Base-by-base conservation (phyloP, 2,329 filamentous ascomycete species). In the Pezicula rhizophila region DNA sequence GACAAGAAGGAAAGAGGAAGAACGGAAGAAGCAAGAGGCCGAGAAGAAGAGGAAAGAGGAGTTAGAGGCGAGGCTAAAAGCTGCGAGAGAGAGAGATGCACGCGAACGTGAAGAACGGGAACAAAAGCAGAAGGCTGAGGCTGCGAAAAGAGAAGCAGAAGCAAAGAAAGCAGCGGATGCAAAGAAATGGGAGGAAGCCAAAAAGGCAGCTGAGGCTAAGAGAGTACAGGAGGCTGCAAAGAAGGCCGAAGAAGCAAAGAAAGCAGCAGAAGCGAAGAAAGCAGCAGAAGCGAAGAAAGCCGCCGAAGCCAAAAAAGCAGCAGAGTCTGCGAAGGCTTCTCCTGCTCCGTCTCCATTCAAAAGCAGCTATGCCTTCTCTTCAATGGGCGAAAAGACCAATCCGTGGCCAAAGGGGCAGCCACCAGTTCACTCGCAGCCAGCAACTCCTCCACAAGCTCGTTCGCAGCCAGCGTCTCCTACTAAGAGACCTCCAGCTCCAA, bases 311-410 rank as follows among this genome's bases (percentile, higher is more conserved):
- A 49, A 45, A 39, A 52, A 52, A 46, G 57, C 60, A 46, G 49
- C 50, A 15, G 47, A 49, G 31, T 39, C 43, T 44, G 28, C 52
- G 52, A 46, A 59, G 46, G 38, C 49, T 44, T 38, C 20, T 31
- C 15, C 23, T n/a, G 11, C 34, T 18, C 50, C 45, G 17, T 55
- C 65, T 49, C 60, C 67, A 56, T 49, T 60, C 43, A 56, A 52
- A 45, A 63, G 52, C 56, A 72, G 74, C n/a, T 84, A 85, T 59
- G 80, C 81, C 49, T 84, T 72, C 66, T 80, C 77, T 47, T 76
- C 80, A 28, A 77, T 84, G 18, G 84, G 84, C 45, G 84, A 88
- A 66, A 82, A 76, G 67, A 83, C 77, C 44, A 85, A 81, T 66
- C 82, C 82, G 57, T 88, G 85, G 78, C 83, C 84, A 5, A 80